phyloP scores from a whole-genome alignment of 306 rosid genomes.

The Ziziphus jujuba region DNA sequence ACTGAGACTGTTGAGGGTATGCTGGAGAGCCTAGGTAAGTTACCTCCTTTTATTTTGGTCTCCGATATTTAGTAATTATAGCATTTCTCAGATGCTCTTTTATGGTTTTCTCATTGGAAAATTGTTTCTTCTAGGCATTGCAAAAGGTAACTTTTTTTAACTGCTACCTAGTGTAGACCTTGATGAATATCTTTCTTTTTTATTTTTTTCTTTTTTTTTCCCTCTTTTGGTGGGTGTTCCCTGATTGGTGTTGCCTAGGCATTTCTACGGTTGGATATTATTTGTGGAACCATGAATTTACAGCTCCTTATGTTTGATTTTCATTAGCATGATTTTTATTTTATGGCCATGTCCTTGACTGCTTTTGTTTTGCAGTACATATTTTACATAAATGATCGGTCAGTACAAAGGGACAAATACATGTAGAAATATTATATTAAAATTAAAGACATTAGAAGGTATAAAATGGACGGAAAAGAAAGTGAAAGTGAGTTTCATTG shows the following conservation, averaged over 20 bases:
- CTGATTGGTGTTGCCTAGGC: neutral
- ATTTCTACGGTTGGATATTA: neutral
- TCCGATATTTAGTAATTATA: slow-evolving; percentile 11
- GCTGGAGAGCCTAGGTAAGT: slow-evolving; percentile 86
- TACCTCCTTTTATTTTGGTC: slow-evolving; percentile 15
- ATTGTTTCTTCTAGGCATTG: neutral
- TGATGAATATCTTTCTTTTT: neutral
- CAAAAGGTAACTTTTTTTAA: too few species aligned
- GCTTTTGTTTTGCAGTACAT: too few species aligned
- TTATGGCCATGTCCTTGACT: too few species aligned
- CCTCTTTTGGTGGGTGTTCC: too few species aligned
- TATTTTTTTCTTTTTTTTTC: neutral
- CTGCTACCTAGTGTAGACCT: too few species aligned
- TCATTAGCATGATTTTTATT: too few species aligned
- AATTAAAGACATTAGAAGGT: too few species aligned
- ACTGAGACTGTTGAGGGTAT: slow-evolving; percentile 96
- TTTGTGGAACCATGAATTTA: neutral
- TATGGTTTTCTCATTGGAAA: neutral
- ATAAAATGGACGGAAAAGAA: too few species aligned
- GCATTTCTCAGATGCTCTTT: neutral
- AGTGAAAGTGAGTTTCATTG: too few species aligned
- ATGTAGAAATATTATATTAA: too few species aligned
- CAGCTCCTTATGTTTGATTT: neutral
- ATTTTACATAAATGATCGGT: too few species aligned
- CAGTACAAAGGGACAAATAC: too few species aligned